Evolutionary conservation across 768 basidiomycete species (phyloP), one percentile per base, ranked within the genome.

Genomic region (Chiua virens): DNA sequence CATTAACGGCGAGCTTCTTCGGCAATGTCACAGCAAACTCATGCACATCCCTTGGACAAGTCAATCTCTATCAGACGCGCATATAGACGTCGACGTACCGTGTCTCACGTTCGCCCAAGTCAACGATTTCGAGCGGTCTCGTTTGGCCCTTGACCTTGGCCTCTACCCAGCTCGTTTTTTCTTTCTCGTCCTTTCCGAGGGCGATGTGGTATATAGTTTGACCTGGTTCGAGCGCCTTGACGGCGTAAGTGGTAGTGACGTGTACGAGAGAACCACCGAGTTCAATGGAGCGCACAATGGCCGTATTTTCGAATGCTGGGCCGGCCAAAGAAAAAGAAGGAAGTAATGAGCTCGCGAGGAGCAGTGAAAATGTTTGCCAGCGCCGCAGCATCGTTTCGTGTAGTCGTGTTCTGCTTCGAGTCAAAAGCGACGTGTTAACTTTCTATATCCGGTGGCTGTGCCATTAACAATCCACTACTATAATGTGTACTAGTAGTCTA

Each of bases 251-350:
- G 41, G 94, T 96, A 47, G 85, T 89, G 76, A 94, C 83, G 74
- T 88, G 86, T 49, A 92, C 87, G 21, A 92, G 79, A 18, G 94
- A 79, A 45, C 95, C 95, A 32, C 88, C 92, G 21, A 97, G 87
- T 61, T 97, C 95, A 52, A 93, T 77, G 6, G 89, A 85, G 62
- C 92, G 87, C 28, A 94, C 89, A 54, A 98, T 79, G 55, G 87
- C 90, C 20, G 88, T 91, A 60, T 93, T 93, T 79, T 92, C 90
- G 71, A 92, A 92, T 2, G 84, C 78, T 60, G 75, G 73, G 54
- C 70, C 66, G 5, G 75, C 74, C 28, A 73, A 68, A 28, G 71
- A 65, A 22, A 74, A 64, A 23, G 75, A 66, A 35, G 73, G 67
- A 45, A 71, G 63, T 14, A 82, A 63, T 10, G 80, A 60, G 50